Conservation (phyloP, 1,284 basidiomycete species). For the Butyriboletus appendiculatus region DNA sequence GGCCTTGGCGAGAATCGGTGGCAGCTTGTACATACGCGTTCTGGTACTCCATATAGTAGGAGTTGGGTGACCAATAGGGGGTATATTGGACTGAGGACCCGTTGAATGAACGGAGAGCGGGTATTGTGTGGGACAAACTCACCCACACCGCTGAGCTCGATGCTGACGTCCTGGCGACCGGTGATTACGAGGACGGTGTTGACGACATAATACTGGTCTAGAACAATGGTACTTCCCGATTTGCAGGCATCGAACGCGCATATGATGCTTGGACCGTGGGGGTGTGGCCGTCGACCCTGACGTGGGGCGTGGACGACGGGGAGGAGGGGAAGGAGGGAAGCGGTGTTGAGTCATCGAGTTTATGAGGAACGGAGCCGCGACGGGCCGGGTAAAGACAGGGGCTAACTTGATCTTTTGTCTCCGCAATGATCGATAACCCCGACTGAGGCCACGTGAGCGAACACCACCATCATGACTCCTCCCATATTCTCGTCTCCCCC, state of each 20-base stretch:
- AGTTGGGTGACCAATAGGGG: conserved; percentile 46
- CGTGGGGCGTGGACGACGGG: no score
- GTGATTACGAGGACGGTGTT: conserved; percentile 43
- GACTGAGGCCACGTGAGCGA: conserved; percentile 22
- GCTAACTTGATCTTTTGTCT: conserved; percentile 3
- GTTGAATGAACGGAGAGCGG: not conserved
- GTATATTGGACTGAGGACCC: conserved; percentile 37
- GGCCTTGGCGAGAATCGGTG: not conserved
- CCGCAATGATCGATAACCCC: conserved; percentile 25
- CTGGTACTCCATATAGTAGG: conserved; percentile 44
- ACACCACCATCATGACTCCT: conserved; percentile 7
- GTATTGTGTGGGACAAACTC: conserved; percentile 2
- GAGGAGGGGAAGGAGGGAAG: conserved; percentile 1
- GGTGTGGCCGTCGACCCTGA: no score
- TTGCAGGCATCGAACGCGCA: conserved; percentile 29
- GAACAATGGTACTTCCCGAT: conserved; percentile 31
- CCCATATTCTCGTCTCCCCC: conserved; percentile 39
- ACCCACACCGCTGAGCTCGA: conserved; percentile 41
- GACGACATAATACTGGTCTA: conserved; percentile 42
- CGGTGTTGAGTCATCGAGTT: no score
- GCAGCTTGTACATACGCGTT: conserved; percentile 30
- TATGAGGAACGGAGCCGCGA: not conserved
- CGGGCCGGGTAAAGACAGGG: not conserved
- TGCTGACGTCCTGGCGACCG: conserved; percentile 40
- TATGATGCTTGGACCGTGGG: conserved; percentile 23